Conservation (phyloP, 768 basidiomycete species). For the Tricholoma flavovirens region DNA sequence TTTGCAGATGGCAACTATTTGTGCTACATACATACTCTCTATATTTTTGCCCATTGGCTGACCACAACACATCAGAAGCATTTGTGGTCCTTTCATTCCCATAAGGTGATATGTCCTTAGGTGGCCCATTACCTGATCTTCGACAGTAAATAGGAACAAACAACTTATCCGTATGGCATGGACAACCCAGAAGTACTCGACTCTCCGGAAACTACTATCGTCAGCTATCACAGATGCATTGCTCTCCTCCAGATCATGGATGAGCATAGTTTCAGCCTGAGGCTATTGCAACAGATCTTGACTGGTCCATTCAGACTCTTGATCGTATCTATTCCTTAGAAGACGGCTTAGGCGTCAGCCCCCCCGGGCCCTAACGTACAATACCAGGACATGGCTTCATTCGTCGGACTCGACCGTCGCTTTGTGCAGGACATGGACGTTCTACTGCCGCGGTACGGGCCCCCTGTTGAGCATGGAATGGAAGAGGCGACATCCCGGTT, state of each 20-base stretch:
- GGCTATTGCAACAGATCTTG: neutral
- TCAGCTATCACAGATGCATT: neutral
- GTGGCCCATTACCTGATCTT: no score
- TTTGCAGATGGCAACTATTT: no score
- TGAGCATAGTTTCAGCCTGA: neutral
- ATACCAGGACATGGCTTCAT: conserved; percentile 9
- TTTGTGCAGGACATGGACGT: neutral
- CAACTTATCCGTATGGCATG: no score
- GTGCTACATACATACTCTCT: no score
- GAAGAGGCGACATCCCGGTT: neutral
- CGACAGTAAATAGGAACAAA: no score
- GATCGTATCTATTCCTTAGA: neutral
- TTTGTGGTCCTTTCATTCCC: no score
- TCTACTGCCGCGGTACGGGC: neutral
- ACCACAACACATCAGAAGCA: no score
- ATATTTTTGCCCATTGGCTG: no score
- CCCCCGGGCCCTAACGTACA: conserved; percentile 6
- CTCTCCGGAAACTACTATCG: neutral
- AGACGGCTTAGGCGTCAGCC: neutral
- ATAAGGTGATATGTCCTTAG: no score
- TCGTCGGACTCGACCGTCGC: conserved; percentile 15
- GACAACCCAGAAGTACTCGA: no score
- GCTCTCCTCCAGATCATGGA: neutral
- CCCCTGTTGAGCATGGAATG: neutral
- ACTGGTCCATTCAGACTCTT: neutral